Percentiles rank a stretch among this genome's conserved stretches.
These are phyloP conservation scores for Tylopilus sp. DNA, from an alignment of 1,284 basidiomycete genomes.

Conservation along the genomic window DNA sequence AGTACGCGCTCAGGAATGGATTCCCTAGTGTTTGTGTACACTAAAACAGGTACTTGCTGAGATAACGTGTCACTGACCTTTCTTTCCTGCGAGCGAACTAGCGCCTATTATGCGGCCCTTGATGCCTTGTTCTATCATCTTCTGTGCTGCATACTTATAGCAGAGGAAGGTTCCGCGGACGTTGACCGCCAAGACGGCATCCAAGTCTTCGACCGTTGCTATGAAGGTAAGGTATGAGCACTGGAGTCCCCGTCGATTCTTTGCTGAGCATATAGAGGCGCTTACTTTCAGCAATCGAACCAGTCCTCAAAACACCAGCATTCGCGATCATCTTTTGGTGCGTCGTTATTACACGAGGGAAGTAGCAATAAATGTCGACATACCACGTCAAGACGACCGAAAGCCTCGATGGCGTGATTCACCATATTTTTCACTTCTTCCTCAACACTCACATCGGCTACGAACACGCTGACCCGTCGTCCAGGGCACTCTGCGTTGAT, in stretches of 20 bases:
- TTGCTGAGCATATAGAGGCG: background rate
- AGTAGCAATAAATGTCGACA: constrained; percentile 14
- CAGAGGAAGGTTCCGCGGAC: constrained; percentile 48
- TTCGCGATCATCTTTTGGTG: constrained; percentile 50
- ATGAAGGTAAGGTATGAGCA: background rate
- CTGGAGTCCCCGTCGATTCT: background rate
- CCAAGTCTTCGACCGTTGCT: constrained; percentile 38
- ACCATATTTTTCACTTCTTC: constrained; percentile 50
- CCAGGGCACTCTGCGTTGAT: constrained; percentile 38
- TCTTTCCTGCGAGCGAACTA: constrained; percentile 48
- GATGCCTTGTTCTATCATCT: constrained; percentile 50
- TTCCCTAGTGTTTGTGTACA: constrained; percentile 21
- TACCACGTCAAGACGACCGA: constrained; percentile 53
- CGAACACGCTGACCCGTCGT: constrained; percentile 32
- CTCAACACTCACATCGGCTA: constrained; percentile 49
- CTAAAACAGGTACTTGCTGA: background rate
- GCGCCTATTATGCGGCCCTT: constrained; percentile 54
- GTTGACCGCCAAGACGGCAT: constrained; percentile 45
- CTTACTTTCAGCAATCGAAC: constrained; percentile 41
- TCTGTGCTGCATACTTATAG: constrained; percentile 50
- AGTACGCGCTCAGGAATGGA: constrained; percentile 35
- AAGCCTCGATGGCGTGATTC: constrained; percentile 36
- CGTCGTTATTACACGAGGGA: background rate
- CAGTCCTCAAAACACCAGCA: constrained; percentile 43
- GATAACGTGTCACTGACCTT: constrained; percentile 30